Conservation (phyloP, 83 land plant species). For the Picea mariana region DNA sequence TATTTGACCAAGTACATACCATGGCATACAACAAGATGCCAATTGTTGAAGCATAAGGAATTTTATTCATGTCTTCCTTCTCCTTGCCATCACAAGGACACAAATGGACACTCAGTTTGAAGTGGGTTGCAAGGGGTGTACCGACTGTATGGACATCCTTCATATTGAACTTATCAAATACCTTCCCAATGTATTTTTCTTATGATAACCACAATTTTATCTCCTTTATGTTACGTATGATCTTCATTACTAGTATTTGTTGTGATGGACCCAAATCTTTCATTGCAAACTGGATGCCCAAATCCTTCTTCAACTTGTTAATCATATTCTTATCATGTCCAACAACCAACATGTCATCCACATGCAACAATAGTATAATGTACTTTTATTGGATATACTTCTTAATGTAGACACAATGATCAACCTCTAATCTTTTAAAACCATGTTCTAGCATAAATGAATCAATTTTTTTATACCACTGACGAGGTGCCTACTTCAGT, state of each 20-base stretch:
- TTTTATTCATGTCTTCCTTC: background rate
- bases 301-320: no score
- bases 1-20: constrained; percentile 22
- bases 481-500: constrained; percentile 28
- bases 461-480: constrained; percentile 34
- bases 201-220: background rate
- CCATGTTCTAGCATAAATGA: constrained; percentile 11
- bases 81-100: no score
- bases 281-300: background rate
- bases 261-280: constrained; percentile 17
- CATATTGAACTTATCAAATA: constrained; percentile 12
- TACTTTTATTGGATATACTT: background rate
- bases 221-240: constrained; percentile 3
- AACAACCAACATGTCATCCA: constrained; percentile 22
- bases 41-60: background rate
- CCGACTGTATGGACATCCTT: background rate
- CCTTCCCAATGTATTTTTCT: constrained; percentile 5
- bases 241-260: constrained; percentile 9
- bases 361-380: constrained; percentile 16
- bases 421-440: background rate
- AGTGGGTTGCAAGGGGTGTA: background rate
- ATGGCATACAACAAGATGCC: background rate
- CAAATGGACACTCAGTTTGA: no score
- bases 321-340: constrained; percentile 3
- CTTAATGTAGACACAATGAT: constrained; percentile 16